These are phyloP conservation scores for Chalara sp. DNA, from an alignment of 2,329 filamentous ascomycete species.

Conservation along the genomic window DNA sequence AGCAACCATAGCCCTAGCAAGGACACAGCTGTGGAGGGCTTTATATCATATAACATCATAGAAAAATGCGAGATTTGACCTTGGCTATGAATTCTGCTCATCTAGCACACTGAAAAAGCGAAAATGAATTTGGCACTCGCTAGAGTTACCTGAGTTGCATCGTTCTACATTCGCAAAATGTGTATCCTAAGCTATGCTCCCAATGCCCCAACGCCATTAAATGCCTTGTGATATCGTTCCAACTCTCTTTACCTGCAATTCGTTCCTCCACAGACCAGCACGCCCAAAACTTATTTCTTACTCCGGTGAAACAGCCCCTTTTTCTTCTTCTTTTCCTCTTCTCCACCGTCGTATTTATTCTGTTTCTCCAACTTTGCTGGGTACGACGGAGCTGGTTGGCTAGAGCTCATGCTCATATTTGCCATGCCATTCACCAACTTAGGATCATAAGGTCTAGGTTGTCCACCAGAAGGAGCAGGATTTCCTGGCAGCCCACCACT, in stretches of 20 bases:
- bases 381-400: constrained; percentile 19
- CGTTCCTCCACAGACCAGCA: background rate
- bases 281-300: background rate
- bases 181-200: background rate
- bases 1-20: too few relatives aligned
- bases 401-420: constrained; percentile 19
- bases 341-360: constrained; percentile 43
- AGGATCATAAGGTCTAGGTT: background rate
- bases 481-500: constrained; percentile 10
- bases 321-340: constrained; percentile 11
- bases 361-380: constrained; percentile 37
- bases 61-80: too few relatives aligned
- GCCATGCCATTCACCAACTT: constrained; percentile 16
- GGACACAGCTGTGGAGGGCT: too few relatives aligned
- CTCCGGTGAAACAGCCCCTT: background rate
- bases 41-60: too few relatives aligned
- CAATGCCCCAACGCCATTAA: background rate
- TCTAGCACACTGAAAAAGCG: too few relatives aligned
- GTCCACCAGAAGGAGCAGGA: constrained; percentile 14
- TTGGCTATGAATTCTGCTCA: too few relatives aligned
- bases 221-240: background rate
- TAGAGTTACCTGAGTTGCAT: too few relatives aligned
- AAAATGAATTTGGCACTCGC: too few relatives aligned
- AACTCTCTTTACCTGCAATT: background rate
- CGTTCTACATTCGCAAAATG: too few relatives aligned